These are phyloP conservation scores for Misopates orontium DNA, from an alignment of 257 asterid species.

Conservation along the genomic window DNA sequence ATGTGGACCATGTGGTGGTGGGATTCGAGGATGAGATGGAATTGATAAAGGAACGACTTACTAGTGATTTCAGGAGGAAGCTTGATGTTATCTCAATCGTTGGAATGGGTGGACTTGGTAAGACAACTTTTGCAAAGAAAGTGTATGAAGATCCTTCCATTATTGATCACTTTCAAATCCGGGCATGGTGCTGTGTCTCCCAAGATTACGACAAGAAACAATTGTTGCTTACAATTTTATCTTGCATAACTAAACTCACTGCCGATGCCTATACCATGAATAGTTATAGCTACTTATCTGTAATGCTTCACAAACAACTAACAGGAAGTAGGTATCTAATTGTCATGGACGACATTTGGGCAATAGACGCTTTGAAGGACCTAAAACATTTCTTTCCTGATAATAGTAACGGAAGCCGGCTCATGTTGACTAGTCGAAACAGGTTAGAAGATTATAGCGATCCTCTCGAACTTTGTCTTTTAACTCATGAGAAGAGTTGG, in stretches of 20 bases:
- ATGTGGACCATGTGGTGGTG: slow-evolving; percentile 24
- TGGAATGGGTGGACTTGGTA: slow-evolving; percentile 37
- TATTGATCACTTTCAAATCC: slow-evolving; percentile 15
- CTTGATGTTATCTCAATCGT: slow-evolving; percentile 20
- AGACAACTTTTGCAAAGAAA: slow-evolving; percentile 27
- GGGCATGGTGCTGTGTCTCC: slow-evolving; percentile 30
- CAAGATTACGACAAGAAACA: slow-evolving; percentile 15
- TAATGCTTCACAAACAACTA: no score
- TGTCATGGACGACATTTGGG: slow-evolving; percentile 22
- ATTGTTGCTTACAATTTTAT: slow-evolving; percentile 24
- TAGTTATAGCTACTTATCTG: not conserved
- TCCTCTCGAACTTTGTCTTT: no score
- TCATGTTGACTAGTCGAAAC: slow-evolving; percentile 13
- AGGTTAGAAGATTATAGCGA: not conserved
- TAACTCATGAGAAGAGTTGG: slow-evolving; percentile 24
- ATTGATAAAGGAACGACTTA: slow-evolving; percentile 21
- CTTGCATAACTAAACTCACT: slow-evolving; percentile 11
- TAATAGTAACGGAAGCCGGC: slow-evolving; percentile 3
- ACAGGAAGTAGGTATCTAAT: slow-evolving; percentile 17
- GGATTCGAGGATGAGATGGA: slow-evolving; percentile 30
- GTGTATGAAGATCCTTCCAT: slow-evolving; percentile 14
- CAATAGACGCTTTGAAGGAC: not conserved
- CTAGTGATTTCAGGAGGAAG: slow-evolving; percentile 4
- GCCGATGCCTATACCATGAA: not conserved
- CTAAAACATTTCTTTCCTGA: slow-evolving; percentile 11